Base-by-base conservation (phyloP, 176 grass and related monocot species). In the Carex parvula region DNA sequence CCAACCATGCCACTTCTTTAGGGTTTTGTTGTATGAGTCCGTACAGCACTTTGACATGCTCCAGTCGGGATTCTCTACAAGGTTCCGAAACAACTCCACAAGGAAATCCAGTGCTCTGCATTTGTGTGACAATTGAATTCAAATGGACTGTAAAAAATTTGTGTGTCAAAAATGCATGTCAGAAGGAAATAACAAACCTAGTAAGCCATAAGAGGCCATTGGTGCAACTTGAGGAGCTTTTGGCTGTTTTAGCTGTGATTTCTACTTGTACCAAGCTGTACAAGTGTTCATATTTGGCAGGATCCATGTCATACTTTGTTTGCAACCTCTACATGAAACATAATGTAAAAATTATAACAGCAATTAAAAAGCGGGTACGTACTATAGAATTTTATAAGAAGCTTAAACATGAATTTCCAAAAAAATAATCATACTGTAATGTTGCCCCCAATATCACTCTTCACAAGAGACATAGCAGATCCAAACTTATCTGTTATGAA, bases 1-100 rank as follows among this genome's bases (percentile, higher is more conserved):
- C 94, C 94, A 97, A 6, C 90, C 88, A 59, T 97, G 91, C 88
- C 90, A 94, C 88, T 92, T 92, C 88, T 94, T 97, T 33, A 97
- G 85, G 82, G 94, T 94, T 44, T 89, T 97, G 76, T 6, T 72
- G 64, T 97, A 97, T 9, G 94, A 89, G 57, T 97, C 88, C 2
- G 79, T 92, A 78, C 91, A 94, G n/a, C 37, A 90, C 60, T 90
- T 84, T 52, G 91, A 80, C 92, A 94, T 97, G 26, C 77, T 89
- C 94, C 91, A 92, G 48, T 90, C 88, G 8, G 90, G 85, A 67
- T 94, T 88, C 52, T 90, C 82, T 12, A 92, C 64, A 84, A 97
- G 88, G 79, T 92, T 94, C 5, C 87, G 74, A 46, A 97, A 92
- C 50, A 97, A 52, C 0, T 91, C 88, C 32, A 94, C 94, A 84